Evolutionary conservation across 2,329 filamentous ascomycete genomes (phyloP), one percentile per base, ranked within the genome.

Genomic region (Fusarium tjaetaba): DNA sequence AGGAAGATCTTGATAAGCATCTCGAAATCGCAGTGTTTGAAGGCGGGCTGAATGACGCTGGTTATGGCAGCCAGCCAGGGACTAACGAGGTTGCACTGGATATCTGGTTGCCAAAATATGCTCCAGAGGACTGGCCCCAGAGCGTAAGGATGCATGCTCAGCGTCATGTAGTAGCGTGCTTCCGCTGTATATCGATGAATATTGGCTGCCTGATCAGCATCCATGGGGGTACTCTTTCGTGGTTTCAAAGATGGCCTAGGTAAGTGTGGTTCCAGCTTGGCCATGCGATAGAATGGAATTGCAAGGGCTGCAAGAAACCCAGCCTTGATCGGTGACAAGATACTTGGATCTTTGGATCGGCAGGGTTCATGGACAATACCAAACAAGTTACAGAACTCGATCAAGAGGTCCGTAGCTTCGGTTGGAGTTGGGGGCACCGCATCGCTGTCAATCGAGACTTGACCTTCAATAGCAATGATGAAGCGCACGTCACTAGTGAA

Each of bases 51-150:
- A 28, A 79, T 66, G 45, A 78, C 74, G 46, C 63, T 73, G 24
- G 59, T 59, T 34, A 79, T 77, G 20, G 75, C 71, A 38, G 66
- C 70, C 14, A 80, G 41, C 79, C 79, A 80, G 16, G 79, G 78
- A 45, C 75, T 78, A n/a, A 78, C 79, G 5, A 80, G 71, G 45
- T 80, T 80, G 56, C 79, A 80, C 26, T 74, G 69, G 20, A 80
- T 69, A n/a, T 74, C 73, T 13, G 79, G 79, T 49, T 79, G 76
- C 79, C 79, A 80, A 34, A 80, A 80, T 34, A 80, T 72, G 52
- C 78, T 77, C 79, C 79, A 80, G n/a, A 80, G 45, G 14, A 79
- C 72, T 30, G 79, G 71, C 4, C 76, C 77, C n/a, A 79, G 55
- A 28, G 71, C 64, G 28, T 67, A 64, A 18, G 73, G 76, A n/a